A percentile compares a stretch with the other conserved stretches of the same genome.
These are phyloP conservation scores for Umbelopsis vinacea DNA, from an alignment of 192 early-diverging fungal species.

Conservation along the genomic window DNA sequence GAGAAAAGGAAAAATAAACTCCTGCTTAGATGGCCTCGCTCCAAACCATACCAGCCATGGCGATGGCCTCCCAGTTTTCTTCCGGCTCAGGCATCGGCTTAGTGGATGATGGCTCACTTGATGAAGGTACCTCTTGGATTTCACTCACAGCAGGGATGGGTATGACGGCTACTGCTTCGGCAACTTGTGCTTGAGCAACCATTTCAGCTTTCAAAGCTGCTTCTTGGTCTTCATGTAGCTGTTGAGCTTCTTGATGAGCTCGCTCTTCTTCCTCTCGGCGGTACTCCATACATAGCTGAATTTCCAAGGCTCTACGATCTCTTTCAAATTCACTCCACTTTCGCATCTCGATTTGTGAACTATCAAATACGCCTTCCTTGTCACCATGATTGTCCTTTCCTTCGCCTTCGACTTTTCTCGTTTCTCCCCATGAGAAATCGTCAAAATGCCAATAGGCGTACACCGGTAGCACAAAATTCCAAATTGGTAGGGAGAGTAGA, in stretches of 20 bases:
- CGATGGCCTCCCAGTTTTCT: slow-evolving; percentile 2
- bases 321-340: slow-evolving; percentile 80
- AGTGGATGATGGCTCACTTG: not conserved
- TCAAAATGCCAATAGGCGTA: slow-evolving; percentile 91
- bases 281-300: slow-evolving; percentile 2
- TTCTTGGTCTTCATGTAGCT: not conserved
- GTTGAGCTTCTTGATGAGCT: not conserved
- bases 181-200: not conserved
- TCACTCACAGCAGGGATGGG: too few species aligned
- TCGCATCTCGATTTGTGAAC: slow-evolving; percentile 75
- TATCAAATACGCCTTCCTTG: slow-evolving; percentile 77
- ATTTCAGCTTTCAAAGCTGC: not conserved
- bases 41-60: slow-evolving; percentile 13
- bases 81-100: not conserved
- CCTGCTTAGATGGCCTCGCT: not conserved
- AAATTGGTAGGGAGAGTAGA: slow-evolving; percentile 70
- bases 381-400: slow-evolving; percentile 63
- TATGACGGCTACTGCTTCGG: not conserved
- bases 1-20: too few species aligned
- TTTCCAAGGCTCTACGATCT: slow-evolving; percentile 39
- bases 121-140: not conserved
- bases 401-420: slow-evolving; percentile 68
- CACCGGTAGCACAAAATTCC: slow-evolving; percentile 78
- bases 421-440: slow-evolving; percentile 87
- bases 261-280: slow-evolving; percentile 1